Percentiles rank a stretch among this genome's conserved stretches.
These are phyloP conservation scores for Colletotrichum eremochloae DNA, from an alignment of 2,329 filamentous ascomycete species.

Conservation along the genomic window DNA sequence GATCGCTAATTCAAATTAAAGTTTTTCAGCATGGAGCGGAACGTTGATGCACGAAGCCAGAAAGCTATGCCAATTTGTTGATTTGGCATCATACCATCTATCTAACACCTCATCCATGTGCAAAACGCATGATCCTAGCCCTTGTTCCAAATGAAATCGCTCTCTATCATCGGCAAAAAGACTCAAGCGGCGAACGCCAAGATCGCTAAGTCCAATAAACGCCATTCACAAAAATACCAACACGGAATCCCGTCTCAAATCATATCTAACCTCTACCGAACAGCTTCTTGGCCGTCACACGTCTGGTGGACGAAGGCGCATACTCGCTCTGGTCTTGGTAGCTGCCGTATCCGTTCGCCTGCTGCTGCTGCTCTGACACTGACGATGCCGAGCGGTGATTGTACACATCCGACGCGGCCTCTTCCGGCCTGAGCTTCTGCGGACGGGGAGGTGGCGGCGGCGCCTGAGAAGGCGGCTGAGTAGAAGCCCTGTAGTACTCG, in stretches of 20 bases:
- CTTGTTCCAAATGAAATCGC: background rate
- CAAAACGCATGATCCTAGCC: background rate
- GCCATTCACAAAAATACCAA: background rate
- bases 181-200: background rate
- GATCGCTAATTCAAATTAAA: accelerated
- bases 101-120: background rate
- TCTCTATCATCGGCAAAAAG: background rate
- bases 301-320: constrained; percentile 28
- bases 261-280: constrained; percentile 38
- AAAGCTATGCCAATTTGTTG: background rate
- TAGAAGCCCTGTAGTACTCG: constrained; percentile 44
- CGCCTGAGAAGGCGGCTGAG: constrained; percentile 36
- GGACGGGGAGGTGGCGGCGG: constrained; percentile 50
- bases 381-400: constrained; percentile 23
- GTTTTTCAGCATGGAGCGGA: background rate
- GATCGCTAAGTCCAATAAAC: background rate
- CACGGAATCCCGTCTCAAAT: background rate
- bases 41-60: background rate
- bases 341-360: constrained; percentile 31
- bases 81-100: constrained; percentile 3
- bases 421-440: constrained; percentile 50
- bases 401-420: constrained; percentile 33
- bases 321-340: constrained; percentile 32
- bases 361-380: constrained; percentile 30
- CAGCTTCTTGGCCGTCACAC: constrained; percentile 41